phyloP scores from a whole-genome alignment of 768 basidiomycete species.

The Lenzites betulinus region DNA sequence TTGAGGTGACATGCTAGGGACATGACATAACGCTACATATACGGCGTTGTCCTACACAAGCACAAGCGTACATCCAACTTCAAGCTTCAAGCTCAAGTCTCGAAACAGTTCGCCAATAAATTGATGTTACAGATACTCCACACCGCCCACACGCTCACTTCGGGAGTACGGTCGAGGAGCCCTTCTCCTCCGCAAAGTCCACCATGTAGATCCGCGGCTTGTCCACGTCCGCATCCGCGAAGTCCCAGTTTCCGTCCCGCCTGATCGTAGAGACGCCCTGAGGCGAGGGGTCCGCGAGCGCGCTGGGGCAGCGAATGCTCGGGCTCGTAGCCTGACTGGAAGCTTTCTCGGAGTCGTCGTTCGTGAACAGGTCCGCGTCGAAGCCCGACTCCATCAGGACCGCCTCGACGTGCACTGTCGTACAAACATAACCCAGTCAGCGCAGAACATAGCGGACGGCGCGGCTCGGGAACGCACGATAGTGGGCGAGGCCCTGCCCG shows the following conservation, averaged over 20 bases:
- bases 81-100: too few relatives aligned
- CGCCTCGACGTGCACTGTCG: conserved; percentile 24
- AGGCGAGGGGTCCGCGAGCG: conserved; percentile 6
- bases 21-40: too few relatives aligned
- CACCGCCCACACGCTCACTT: background rate
- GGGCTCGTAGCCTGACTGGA: conserved; percentile 2
- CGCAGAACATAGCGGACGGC: too few relatives aligned
- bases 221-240: conserved; percentile 18
- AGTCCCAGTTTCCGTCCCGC: conserved; percentile 28
- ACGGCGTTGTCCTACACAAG: too few relatives aligned
- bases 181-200: conserved; percentile 12
- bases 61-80: too few relatives aligned
- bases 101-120: too few relatives aligned
- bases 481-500: conserved; percentile 55
- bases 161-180: background rate
- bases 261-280: conserved; percentile 18
- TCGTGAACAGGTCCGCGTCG: conserved; percentile 30
- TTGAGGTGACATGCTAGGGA: too few relatives aligned
- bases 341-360: conserved; percentile 13
- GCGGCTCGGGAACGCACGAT: conserved; percentile 50
- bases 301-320: conserved; percentile 13
- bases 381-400: conserved; percentile 31
- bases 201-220: conserved; percentile 28
- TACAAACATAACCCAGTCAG: background rate
- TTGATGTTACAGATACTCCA: too few relatives aligned